Evolutionary conservation across 495 filamentous ascomycete genomes (phyloP), one percentile per base, ranked within the genome.

Genomic region (Penicillium egyptiacum): DNA sequence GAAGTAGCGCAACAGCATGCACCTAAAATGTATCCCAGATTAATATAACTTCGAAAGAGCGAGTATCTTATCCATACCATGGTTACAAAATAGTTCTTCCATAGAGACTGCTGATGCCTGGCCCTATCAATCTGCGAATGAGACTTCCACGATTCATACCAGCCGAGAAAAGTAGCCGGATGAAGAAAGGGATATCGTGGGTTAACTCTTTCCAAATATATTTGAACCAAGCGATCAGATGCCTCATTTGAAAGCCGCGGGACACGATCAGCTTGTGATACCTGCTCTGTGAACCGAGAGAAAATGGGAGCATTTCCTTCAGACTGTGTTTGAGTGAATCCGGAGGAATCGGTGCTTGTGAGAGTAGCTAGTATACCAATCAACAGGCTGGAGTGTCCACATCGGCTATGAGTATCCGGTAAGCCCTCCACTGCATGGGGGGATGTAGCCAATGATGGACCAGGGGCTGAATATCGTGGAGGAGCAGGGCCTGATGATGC

Each of bases 151-250:
- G 61, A 52, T 20, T 33, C 31, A 42, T 64, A 66, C 64, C 64
- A 66, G n/a, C 23, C 48, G 8, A 54, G 10, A 17, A 64, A 67
- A 10, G 53, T 61, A 6, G 59, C 52, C 3, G 41, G 55, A 47
- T 64, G 61, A 17, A 66, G 58, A 23, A 64, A 66, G 2, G 64
- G 64, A 48, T 67, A 64, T 35, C 64, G 58, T 10, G 61, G 64
- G 17, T 67, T 67, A 10, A 67, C 64, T 26, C 61, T 30, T 47
- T 67, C 55, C 9, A 64, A 40, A 26, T 64, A 67, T 12, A 61
- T 55, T 22, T 53, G 42, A 22, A 67, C 39, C 5, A 62, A 44
- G 1, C 54, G 14, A 57, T 65, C 55, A 35, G 50, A 40, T 26
- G 31, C 17, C 26, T 42, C 16, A 14, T 23, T 22, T n/a, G 54